These are phyloP conservation scores for Yamadazyma akitaensis DNA, from an alignment of 805 yeast genomes.

Conservation along the genomic window DNA sequence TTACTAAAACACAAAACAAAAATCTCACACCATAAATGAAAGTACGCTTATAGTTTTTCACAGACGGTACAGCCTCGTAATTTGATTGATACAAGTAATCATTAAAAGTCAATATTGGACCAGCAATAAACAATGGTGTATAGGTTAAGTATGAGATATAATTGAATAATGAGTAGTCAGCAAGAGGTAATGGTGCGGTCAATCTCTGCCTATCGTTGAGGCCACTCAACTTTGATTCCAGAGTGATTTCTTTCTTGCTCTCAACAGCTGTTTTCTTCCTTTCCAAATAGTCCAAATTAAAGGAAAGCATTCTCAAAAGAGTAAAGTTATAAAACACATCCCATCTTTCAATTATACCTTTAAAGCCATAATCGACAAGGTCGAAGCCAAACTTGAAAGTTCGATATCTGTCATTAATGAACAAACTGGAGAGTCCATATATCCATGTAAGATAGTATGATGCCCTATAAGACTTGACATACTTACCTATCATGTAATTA, in stretches of 20 bases:
- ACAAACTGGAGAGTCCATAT: slow-evolving; percentile 75
- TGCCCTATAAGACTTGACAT: slow-evolving; percentile 26
- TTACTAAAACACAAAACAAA: slow-evolving; percentile 67
- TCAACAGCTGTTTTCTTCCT: slow-evolving; percentile 20
- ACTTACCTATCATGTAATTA: slow-evolving; percentile 49
- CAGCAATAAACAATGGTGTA: slow-evolving; percentile 90
- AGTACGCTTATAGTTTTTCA: slow-evolving; percentile 47
- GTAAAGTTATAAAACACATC: slow-evolving; percentile 94
- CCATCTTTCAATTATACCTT: slow-evolving; percentile 87
- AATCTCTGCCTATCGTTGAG: slow-evolving; percentile 64
- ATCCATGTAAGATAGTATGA: slow-evolving; percentile 60
- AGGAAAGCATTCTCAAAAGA: slow-evolving; percentile 78
- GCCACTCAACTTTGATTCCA: slow-evolving; percentile 8
- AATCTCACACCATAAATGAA: slow-evolving; percentile 65
- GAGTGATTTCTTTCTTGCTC: slow-evolving; percentile 11
- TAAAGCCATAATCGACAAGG: slow-evolving; percentile 56
- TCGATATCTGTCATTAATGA: slow-evolving; percentile 69
- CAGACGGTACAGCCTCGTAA: slow-evolving; percentile 54
- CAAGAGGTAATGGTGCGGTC: slow-evolving; percentile 55
- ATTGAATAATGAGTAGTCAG: slow-evolving; percentile 60
- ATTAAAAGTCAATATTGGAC: slow-evolving; percentile 91
- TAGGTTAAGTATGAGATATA: slow-evolving; percentile 76
- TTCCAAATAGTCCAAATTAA: slow-evolving; percentile 69
- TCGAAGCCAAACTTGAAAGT: slow-evolving; percentile 52
- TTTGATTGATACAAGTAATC: slow-evolving; percentile 78